These are phyloP conservation scores for Phytophthora meadii DNA, from an alignment of 352 stramenopile genomes.

Conservation along the genomic window DNA sequence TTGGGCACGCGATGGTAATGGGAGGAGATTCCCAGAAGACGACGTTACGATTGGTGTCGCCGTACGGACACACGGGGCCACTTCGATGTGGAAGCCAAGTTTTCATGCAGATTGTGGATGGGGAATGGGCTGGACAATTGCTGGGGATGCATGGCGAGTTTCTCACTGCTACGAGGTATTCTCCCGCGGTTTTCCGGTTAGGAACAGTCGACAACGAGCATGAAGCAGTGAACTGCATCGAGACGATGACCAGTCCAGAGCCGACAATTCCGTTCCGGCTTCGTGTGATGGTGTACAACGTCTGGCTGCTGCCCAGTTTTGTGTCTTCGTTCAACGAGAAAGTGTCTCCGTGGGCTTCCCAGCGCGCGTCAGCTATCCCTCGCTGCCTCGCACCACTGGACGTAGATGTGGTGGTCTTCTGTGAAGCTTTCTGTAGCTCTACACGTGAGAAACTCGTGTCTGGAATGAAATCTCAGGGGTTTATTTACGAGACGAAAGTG, in stretches of 20 bases:
- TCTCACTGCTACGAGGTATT: conserved; percentile 53
- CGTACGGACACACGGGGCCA: conserved; percentile 47
- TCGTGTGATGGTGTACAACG: conserved; percentile 76
- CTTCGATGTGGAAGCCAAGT: conserved; percentile 61
- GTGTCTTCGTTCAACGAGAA: conserved; percentile 70
- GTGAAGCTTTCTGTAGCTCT: conserved; percentile 65
- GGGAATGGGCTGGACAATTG: conserved; percentile 55
- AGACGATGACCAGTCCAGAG: conserved; percentile 12
- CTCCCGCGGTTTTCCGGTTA: conserved; percentile 50
- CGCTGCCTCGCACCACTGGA: conserved; percentile 43
- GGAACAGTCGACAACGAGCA: conserved; percentile 8
- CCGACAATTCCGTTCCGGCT: conserved; percentile 40
- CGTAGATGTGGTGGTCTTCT: conserved; percentile 76
- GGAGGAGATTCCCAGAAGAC: conserved; percentile 41
- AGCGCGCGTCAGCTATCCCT: conserved; percentile 65
- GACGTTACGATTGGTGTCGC: conserved; percentile 63
- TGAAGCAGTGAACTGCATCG: conserved; percentile 8
- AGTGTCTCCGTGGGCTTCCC: conserved; percentile 55
- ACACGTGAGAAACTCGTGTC: conserved; percentile 54
- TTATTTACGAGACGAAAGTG: conserved; percentile 75
- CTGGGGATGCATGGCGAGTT: conserved; percentile 60
- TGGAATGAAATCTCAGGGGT: conserved; percentile 72
- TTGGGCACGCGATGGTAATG: conserved; percentile 58
- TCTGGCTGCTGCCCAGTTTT: conserved; percentile 73
- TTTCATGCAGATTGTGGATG: conserved; percentile 62